A percentile compares a stretch with the other conserved stretches of the same genome.
These are phyloP conservation scores for Hibiscus trionum DNA, from an alignment of 345 rosid genomes.

Conservation along the genomic window DNA sequence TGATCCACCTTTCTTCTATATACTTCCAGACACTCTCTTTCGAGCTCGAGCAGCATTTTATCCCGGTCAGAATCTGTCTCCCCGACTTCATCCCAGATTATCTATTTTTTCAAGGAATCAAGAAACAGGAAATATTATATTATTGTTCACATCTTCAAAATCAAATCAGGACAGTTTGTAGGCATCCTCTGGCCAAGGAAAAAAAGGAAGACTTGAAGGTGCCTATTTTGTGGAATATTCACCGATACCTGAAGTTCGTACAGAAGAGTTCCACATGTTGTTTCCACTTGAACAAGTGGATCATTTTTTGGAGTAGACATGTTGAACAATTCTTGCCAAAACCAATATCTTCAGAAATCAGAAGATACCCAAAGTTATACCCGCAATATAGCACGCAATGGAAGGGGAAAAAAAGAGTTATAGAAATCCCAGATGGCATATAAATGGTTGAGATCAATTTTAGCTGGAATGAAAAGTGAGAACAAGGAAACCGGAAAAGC, in stretches of 20 bases:
- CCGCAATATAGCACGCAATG: background rate
- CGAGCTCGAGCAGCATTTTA: conserved; percentile 83
- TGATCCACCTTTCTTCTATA: conserved; percentile 89
- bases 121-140: background rate
- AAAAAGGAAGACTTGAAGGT: background rate
- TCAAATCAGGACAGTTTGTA: background rate
- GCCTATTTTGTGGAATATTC: background rate
- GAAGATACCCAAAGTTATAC: background rate
- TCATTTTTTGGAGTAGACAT: conserved; percentile 44
- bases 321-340: conserved; percentile 7
- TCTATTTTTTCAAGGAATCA: conserved; percentile 27
- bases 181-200: background rate
- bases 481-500: background rate
- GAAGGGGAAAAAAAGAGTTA: background rate
- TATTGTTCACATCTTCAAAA: background rate
- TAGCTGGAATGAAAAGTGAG: background rate
- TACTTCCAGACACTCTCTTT: conserved; percentile 73
- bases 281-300: conserved; percentile 63
- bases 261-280: conserved; percentile 79
- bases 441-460: background rate
- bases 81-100: conserved; percentile 97
- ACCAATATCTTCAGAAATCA: background rate
- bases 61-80: conserved; percentile 78
- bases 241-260: conserved; percentile 73
- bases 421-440: background rate